A percentile compares a stretch with the other conserved stretches of the same genome.
These are phyloP conservation scores for Pleurotus giganteus DNA, from an alignment of 768 basidiomycete species.

Conservation along the genomic window DNA sequence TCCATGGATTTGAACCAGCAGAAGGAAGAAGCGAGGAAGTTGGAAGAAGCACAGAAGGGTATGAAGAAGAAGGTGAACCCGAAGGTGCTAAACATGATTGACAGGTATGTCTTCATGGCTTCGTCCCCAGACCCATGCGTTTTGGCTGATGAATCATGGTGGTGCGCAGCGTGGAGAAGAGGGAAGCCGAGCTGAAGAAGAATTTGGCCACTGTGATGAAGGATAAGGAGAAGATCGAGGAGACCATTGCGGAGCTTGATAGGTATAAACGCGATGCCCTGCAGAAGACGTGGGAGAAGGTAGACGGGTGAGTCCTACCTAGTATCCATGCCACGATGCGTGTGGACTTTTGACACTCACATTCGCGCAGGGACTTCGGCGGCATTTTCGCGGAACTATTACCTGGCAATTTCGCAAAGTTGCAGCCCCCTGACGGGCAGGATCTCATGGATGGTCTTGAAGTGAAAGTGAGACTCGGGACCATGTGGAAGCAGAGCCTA, in stretches of 20 bases:
- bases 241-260: slow-evolving; percentile 90
- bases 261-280: slow-evolving; percentile 92
- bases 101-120: slow-evolving; percentile 55
- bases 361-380: slow-evolving; percentile 78
- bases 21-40: slow-evolving; percentile 63
- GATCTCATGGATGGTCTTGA: slow-evolving; percentile 95
- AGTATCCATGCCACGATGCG: background rate
- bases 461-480: slow-evolving; percentile 93
- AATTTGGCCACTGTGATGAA: slow-evolving; percentile 85
- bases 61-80: slow-evolving; percentile 96
- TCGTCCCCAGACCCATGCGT: background rate
- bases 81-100: slow-evolving; percentile 95
- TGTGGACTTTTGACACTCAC: background rate
- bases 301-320: slow-evolving; percentile 70
- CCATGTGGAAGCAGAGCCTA: slow-evolving; percentile 96
- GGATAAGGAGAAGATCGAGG: slow-evolving; percentile 94
- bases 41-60: slow-evolving; percentile 75
- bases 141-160: background rate
- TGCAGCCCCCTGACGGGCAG: slow-evolving; percentile 90
- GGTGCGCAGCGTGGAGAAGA: slow-evolving; percentile 80
- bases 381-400: slow-evolving; percentile 93
- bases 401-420: slow-evolving; percentile 94
- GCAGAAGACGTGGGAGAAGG: slow-evolving; percentile 94
- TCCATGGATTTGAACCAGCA: slow-evolving; percentile 58
- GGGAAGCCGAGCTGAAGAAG: slow-evolving; percentile 81